Base-by-base conservation (phyloP, 129 eudicot species). In the Daucus carota region DNA sequence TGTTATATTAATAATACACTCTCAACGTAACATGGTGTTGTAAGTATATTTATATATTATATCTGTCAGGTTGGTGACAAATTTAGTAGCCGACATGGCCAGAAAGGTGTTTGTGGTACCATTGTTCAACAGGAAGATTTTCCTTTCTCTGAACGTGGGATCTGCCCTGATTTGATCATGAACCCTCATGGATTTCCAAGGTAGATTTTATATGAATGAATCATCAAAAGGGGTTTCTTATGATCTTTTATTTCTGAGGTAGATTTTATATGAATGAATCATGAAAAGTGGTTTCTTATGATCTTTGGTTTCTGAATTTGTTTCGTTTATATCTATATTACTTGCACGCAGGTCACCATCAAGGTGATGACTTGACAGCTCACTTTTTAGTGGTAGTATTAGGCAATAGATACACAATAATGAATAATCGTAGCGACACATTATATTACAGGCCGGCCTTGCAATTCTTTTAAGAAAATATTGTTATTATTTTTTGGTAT, bases 121-220 rank as follows among this genome's bases (percentile, higher is more conserved):
- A 89, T 95, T 76, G 77, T 95, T 73, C 99, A 91, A 77, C 99
- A 95, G 81, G 97, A 95, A 83, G 97, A 95, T 89, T 89, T 95
- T 75, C 97, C 96, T 77, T 95, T 95, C 77, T 86, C 96, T 31
- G 99, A 95, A 78, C 94, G 92, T 71, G 99, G 99, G 71, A 89
- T 95, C 72, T 95, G 99, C 81, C 99, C 99, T 26, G 99, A 95
- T 89, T 76, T 95, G 80, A 91, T 95, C 79, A 95, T 95, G 97
- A 95, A 95, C 77, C 99, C 99, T 81, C 99, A 95, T 75, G 99
- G 99, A 47, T 95, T 91, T 81, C 96, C 99, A 32, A 95, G 97
- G 99, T 94, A 82, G 52, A 28, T 54, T 8, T 54, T 24, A 5
- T 54, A 54, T 54, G 1, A 48, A 48, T 15, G 8, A n/a, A n/a